These are phyloP conservation scores for Neurospora intermedia DNA, from an alignment of 495 filamentous ascomycete species.

Conservation along the genomic window DNA sequence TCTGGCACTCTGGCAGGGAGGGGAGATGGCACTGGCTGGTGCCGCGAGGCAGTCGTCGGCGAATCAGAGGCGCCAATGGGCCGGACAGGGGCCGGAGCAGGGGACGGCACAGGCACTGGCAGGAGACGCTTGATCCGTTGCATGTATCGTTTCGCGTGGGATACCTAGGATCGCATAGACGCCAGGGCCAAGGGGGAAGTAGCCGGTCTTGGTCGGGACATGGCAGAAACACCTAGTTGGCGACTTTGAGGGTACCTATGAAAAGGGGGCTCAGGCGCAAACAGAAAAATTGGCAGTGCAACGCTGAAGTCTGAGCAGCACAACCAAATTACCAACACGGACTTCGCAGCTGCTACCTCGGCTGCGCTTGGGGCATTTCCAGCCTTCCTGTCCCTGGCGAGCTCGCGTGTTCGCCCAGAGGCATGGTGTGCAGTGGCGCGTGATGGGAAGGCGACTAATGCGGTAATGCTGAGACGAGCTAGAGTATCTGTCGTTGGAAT, in stretches of 20 bases:
- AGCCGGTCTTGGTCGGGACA: slow-evolving; percentile 14
- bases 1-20: slow-evolving; percentile 10
- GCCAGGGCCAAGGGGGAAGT: slow-evolving; percentile 7
- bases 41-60: slow-evolving; percentile 1
- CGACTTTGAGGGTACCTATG: too few species aligned
- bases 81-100: slow-evolving; percentile 2
- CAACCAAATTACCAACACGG: background rate
- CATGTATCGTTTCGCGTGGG: slow-evolving; percentile 12
- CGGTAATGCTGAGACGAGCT: background rate
- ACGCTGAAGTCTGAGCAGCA: background rate
- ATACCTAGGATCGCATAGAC: slow-evolving; percentile 10
- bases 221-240: background rate
- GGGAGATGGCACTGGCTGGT: background rate
- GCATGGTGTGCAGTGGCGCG: background rate
- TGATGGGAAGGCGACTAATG: background rate
- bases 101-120: background rate
- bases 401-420: background rate
- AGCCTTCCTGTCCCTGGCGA: background rate
- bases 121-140: slow-evolving; percentile 7
- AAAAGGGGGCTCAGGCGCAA: slow-evolving; percentile 17
- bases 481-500: background rate
- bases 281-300: slow-evolving; percentile 15
- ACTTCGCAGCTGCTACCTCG: background rate
- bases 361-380: background rate
- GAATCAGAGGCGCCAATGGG: slow-evolving; percentile 21